Evolutionary conservation across 2,329 filamentous ascomycete genomes (phyloP), one percentile per base, ranked within the genome.

Genomic region (Pyrenochaeta sp.): DNA sequence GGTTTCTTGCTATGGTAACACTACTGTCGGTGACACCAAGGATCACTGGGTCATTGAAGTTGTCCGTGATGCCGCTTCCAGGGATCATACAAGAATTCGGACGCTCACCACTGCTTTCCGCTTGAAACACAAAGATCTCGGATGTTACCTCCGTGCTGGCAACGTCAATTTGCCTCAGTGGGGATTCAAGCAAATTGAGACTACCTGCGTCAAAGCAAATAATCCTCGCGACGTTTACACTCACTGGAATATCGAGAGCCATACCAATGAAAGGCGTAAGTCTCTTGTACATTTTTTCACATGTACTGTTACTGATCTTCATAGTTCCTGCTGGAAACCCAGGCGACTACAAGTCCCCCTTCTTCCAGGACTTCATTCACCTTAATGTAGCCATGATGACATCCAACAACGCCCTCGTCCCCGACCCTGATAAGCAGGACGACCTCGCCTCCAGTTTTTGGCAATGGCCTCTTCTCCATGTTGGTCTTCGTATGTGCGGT

Each of bases 351-450:
- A 96, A 91, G 80, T 98, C 94, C 31, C 95, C 96, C 2, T 99
- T 99, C 84, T 83, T 97, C 72, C 93, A 96, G 74, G 95, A 99
- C 77, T 99, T 99, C 71, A 89, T 99, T 60, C 95, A 99, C 76
- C 82, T 98, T 57, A 99, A 99, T 75, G 95, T 99, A 58, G 95
- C 95, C 59, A 99, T 99, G 95, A 97, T 98, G 94, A 99, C 95
- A 3, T 98, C 95, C 33, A 99, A 99, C 84, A 99, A 99, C 73
- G 95, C 95, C 20, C 87, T 99, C 40, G 92, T 99, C 17, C 95
- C 95, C 3, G 95, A 99, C 71, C 94, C 95, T 4, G 95, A 99
- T 77, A 99, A 99, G 85, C 95, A 99, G 77, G 95, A 99, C 71
- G 95, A 99, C 71, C 86, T 99, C 42, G 95, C 95, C 29, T 99